Evolutionary conservation across 192 early-diverging fungal genomes (phyloP).

Genomic region (Coemansia erecta): DNA sequence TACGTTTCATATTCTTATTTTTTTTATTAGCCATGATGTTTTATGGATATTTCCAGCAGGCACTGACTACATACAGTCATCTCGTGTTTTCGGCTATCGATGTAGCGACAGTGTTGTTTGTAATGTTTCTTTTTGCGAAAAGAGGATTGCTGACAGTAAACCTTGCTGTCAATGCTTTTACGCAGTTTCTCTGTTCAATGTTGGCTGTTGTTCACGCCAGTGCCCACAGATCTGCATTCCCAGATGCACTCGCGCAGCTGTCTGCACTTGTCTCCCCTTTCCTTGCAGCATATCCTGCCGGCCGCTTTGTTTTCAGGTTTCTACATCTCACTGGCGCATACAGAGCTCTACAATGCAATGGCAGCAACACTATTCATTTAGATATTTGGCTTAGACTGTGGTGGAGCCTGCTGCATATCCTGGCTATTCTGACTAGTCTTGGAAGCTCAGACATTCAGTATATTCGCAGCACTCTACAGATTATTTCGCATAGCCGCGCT

Average conservation of each 20-base stretch:
- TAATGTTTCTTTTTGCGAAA: too few relatives aligned
- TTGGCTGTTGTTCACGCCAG: constrained; percentile 1
- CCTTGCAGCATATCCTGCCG: neutral
- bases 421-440: neutral
- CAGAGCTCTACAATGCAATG: neutral
- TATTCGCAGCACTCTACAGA: neutral
- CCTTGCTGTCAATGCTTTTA: too few relatives aligned
- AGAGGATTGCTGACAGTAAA: too few relatives aligned
- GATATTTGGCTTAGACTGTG: neutral
- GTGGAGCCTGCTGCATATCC: neutral
- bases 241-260: neutral
- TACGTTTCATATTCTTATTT: too few relatives aligned
- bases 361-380: neutral
- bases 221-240: neutral
- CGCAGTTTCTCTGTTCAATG: neutral
- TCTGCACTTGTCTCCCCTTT: neutral
- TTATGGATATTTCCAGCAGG: too few relatives aligned
- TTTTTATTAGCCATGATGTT: too few relatives aligned
- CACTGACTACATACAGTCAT: too few relatives aligned
- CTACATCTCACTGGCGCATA: neutral
- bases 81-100: too few relatives aligned
- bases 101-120: too few relatives aligned
- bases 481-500: neutral
- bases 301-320: too few relatives aligned
- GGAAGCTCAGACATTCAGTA: neutral